These are phyloP conservation scores for Seminavis robusta DNA, from an alignment of 108 stramenopile genomes.

Conservation along the genomic window DNA sequence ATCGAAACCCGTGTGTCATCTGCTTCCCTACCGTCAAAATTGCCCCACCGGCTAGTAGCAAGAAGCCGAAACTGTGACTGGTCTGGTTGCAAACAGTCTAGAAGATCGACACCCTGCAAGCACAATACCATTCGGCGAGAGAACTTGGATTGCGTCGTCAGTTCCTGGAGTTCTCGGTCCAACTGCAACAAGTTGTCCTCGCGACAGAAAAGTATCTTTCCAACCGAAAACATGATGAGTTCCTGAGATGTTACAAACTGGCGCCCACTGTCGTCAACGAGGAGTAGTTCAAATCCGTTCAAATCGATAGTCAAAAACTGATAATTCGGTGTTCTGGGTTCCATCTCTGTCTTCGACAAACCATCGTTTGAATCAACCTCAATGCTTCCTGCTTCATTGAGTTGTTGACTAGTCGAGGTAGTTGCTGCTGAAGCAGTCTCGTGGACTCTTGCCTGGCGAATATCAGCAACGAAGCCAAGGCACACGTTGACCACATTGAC, in stretches of 20 bases:
- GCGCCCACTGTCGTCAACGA: constrained; percentile 65
- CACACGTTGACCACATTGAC: constrained; percentile 49
- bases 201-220: constrained; percentile 20
- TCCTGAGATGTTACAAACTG: constrained; percentile 68
- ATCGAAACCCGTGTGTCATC: no score
- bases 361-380: no score
- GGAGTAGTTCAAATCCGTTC: constrained; percentile 45
- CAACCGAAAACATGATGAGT: constrained; percentile 35
- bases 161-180: constrained; percentile 6
- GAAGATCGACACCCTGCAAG: constrained; percentile 34
- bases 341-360: neutral
- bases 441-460: neutral
- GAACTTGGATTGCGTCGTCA: neutral
- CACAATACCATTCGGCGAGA: constrained; percentile 13
- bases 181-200: constrained; percentile 3
- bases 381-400: no score
- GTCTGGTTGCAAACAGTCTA: constrained; percentile 49
- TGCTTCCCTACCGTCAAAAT: no score
- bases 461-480: constrained; percentile 10
- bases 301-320: constrained; percentile 16
- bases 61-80: constrained; percentile 60
- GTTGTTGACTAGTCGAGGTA: no score
- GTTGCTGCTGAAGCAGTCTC: neutral
- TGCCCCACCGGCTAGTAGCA: no score
- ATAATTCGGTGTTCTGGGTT: neutral